These are phyloP conservation scores for Caulochytrium protostelioides DNA, from an alignment of 371 early-diverging fungal species.

Conservation along the genomic window DNA sequence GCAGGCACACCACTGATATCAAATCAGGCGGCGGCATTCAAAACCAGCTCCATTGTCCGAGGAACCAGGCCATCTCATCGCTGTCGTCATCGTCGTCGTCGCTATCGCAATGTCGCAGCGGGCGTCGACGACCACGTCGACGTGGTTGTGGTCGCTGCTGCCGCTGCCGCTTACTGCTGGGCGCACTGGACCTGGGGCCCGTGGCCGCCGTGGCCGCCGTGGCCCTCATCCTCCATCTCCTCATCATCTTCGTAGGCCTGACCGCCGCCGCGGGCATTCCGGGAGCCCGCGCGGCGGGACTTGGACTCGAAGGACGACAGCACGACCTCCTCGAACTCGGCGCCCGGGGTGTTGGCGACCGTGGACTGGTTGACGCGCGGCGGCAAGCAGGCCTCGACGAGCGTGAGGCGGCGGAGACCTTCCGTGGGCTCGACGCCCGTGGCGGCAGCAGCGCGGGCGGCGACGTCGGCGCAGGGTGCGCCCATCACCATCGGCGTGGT, in stretches of 20 bases:
- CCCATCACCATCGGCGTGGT: conserved; percentile 19
- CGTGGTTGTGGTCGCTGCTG: no score
- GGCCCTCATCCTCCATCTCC: conserved; percentile 46
- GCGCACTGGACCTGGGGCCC: conserved; percentile 84
- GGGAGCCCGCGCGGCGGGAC: conserved; percentile 27
- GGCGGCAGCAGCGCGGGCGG: conserved; percentile 8
- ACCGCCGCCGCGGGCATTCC: conserved; percentile 20
- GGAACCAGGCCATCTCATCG: no score
- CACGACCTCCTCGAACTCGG: conserved; percentile 42
- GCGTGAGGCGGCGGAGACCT: no score
- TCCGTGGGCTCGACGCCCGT: no score
- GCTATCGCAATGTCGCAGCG: no score
- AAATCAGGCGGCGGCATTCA: no score
- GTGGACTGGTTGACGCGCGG: no score
- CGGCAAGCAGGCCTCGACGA: no score
- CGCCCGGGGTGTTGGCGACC: conserved; percentile 6
- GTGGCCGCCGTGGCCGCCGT: conserved; percentile 33
- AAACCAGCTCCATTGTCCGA: no score
- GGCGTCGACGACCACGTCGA: no score
- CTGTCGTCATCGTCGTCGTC: no score
- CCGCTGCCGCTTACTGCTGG: conserved; percentile 74
- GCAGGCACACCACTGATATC: no score
- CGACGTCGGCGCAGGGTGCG: conserved; percentile 13
- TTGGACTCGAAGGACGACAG: conserved; percentile 52
- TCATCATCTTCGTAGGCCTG: conserved; percentile 15